Evolutionary conservation across 306 rosid species (phyloP), one percentile per base, ranked within the genome.

Genomic region (Nissolia schottii): DNA sequence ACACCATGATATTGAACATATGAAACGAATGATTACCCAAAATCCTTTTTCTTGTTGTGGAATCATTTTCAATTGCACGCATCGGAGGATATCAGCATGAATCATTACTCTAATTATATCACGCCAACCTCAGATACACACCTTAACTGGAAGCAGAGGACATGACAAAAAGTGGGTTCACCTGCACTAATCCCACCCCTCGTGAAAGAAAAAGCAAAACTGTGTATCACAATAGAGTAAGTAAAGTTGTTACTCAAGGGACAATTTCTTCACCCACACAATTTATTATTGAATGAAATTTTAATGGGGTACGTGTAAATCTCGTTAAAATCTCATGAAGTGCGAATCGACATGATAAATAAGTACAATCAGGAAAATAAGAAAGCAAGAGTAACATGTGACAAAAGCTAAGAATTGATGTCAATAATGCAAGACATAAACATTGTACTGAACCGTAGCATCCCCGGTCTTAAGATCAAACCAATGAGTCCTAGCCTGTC

Each of bases 371-470:
- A 53, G 6, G n/a, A 23, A 22, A 23, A 23, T 22, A 23, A 53
- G 31, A 53, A 53, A 43, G 6, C 18, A n/a, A 43, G 7, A 3
- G 20, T 43, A 3, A 14, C 20, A n/a, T n/a, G n/a, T n/a, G n/a
- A n/a, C 19, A n/a, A 1, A 5, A 45, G 19, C 2, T 45, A n/a
- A n/a, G n/a, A n/a, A n/a, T 3, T 12, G 29, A 24, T 8, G 1
- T 59, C 37, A 77, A 57, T 81, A 81, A 16, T 81, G 85, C 40
- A 70, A 19, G 41, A 81, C 85, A 77, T 83, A 81, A 38, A 85
- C 77, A 80, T 81, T 84, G 8, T 90, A 90, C 78, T 90, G 89
- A 65, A 88, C 76, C 1, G 5, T 2, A 28, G 96, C 96, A 66
- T 92, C 86, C 15, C 96, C 90, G 0, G 85, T 25, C 2, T 18